Evolutionary conservation across 805 yeast species (phyloP), one percentile per base, ranked within the genome.

Genomic region (Cyberlindnera mrakii): DNA sequence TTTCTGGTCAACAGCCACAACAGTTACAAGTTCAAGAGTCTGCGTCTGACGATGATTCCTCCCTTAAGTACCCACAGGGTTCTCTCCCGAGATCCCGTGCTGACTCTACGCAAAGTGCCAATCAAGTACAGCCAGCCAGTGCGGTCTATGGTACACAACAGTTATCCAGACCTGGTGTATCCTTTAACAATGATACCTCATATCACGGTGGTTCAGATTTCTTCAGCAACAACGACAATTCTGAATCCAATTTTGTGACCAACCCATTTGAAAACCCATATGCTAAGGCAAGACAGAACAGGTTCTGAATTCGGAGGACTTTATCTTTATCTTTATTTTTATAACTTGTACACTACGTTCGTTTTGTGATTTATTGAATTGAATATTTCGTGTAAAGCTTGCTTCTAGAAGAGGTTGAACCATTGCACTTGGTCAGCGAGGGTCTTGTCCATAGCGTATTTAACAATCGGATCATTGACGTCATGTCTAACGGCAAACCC

Each of bases 401-500:
- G 29, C 14, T 17, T 33, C 19, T 31, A 37, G 30, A 37, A 39
- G 14, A 16, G 29, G 35, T 49, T 42, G 30, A 57, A 57, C 52
- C 52, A 57, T 37, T 52, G 48, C 9, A 65, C 36, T 50, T 65
- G 71, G 49, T 68, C 72, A 7, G 27, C 35, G 33, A 83, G 64
- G 2, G 81, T 70, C 68, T 82, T 83, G 48, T 83, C 84, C 61
- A 74, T 79, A 33, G 95, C 88, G 51, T 80, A 80, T 51, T 62
- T 70, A 44, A 75, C 76, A 30, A 53, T 59, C 18, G 82, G 82
- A 46, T 67, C 65, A 10, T 66, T 47, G 30, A 73, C 49, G 58
- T 89, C 95, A 44, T 95, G 96, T 65, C 85, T 83, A 35, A 75
- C 80, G 17, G 95, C 78, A 61, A 70, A 90, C 1, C 96, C 97